These are phyloP conservation scores for Helicocarpus griseus DNA, from an alignment of 2,329 filamentous ascomycete species.

Conservation along the genomic window DNA sequence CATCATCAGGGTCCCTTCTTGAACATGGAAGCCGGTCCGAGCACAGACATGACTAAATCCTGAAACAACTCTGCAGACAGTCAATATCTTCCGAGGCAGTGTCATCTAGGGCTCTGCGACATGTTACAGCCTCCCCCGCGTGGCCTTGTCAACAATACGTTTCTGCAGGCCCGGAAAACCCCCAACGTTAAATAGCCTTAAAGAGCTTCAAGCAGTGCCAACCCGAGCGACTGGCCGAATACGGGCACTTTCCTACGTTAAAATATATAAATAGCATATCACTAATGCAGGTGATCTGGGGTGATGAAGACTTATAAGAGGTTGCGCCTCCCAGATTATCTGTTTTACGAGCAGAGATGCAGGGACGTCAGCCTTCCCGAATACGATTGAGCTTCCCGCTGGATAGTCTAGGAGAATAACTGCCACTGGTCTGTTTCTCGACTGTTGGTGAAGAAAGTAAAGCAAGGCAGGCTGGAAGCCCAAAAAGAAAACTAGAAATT, in stretches of 20 bases:
- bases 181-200: background rate
- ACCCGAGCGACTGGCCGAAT: background rate
- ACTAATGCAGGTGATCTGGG: constrained; percentile 2
- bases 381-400: background rate
- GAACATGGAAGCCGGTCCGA: background rate
- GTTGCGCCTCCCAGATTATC: background rate
- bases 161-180: background rate
- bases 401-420: no score
- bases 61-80: background rate
- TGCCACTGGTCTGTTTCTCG: background rate
- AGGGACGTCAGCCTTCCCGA: constrained; percentile 4
- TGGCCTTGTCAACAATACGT: background rate
- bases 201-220: background rate
- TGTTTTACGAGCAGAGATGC: background rate
- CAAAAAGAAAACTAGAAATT: background rate
- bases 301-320: background rate
- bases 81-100: background rate
- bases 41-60: background rate
- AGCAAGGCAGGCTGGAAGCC: background rate
- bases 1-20: background rate
- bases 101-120: background rate
- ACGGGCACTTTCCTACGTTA: background rate
- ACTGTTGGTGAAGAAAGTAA: background rate
- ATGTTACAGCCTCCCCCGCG: background rate
- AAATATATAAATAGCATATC: background rate